A percentile compares a stretch with the other conserved stretches of the same genome.
phyloP scores from a whole-genome alignment of 345 rosid species.

The Anastatica hierochuntica region DNA sequence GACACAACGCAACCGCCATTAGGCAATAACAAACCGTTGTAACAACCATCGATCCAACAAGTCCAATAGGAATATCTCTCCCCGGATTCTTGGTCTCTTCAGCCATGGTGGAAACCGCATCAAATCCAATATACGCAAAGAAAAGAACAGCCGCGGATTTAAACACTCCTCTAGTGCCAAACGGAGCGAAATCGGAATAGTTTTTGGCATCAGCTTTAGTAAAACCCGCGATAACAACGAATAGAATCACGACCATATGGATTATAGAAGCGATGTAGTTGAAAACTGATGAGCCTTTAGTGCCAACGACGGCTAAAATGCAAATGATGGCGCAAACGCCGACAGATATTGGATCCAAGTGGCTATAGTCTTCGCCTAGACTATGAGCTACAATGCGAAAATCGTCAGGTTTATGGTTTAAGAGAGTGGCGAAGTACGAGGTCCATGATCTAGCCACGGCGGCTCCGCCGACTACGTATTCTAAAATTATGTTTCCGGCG shows the following conservation, averaged over 20 bases:
- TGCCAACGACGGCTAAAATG: constrained; percentile 54
- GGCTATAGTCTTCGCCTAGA: constrained; percentile 42
- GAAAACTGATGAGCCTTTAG: constrained; percentile 66
- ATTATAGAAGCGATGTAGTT: constrained; percentile 60
- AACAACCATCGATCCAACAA: constrained; percentile 64
- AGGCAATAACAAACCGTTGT: constrained; percentile 46
- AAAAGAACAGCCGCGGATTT: constrained; percentile 61
- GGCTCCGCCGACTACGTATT: constrained; percentile 57
- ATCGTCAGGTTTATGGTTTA: constrained; percentile 54
- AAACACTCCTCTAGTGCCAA: constrained; percentile 52
- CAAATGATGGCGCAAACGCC: constrained; percentile 34
- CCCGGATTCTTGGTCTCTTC: constrained; percentile 85
- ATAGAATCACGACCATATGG: constrained; percentile 57
- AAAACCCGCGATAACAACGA: constrained; percentile 62
- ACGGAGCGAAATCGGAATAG: constrained; percentile 40
- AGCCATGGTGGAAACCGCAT: constrained; percentile 83
- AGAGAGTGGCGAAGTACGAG: constrained; percentile 76
- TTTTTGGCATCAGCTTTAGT: constrained; percentile 43
- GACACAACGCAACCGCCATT: constrained; percentile 42
- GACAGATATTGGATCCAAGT: constrained; percentile 71
- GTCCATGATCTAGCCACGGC: constrained; percentile 86
- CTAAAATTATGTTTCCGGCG: constrained; percentile 77
- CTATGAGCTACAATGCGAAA: constrained; percentile 44
- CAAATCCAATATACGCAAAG: constrained; percentile 80
- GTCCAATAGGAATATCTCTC: constrained; percentile 73